Evolutionary conservation across 2,329 filamentous ascomycete species (phyloP), one percentile per base, ranked within the genome.

Genomic region (Exophiala mesophila): DNA sequence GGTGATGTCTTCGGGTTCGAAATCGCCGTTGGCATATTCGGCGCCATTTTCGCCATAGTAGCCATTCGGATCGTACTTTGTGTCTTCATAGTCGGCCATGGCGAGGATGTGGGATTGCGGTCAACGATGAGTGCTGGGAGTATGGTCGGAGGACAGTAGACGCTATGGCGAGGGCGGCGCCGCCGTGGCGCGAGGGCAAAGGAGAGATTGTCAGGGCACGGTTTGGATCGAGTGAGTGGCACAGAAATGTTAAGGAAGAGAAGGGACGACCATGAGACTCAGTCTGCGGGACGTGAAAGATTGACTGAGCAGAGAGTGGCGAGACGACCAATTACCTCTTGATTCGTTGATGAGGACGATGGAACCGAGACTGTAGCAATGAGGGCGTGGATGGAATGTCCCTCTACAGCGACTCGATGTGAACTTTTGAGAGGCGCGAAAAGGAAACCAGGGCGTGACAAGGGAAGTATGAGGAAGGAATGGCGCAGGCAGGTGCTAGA

Each of bases 1-100:
- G 18, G 89, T 95, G 69, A 97, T 95, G 56, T 73, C 73, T 47
- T 75, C 70, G 49, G 82, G 78, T 24, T 78, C 60, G 29, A 71
- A 81, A 49, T 84, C 80, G 45, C 76, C 79, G 46, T 70, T 80
- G 46, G 83, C 80, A 12, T 26, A 26, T 49, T 76, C 78, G 57
- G 83, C 84, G 52, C 80, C 78, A 51, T 77, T 77, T 54, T 81
- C 78, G 48, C 83, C 82, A 61, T 88, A 86, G 23, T 52, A 53
- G n/a, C 46, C 52, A 36, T 53, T 49, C 10, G 41, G 30, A 17
- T 53, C 49, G 15, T 47, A 46, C 24, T 54, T 48, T 7, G 26
- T 29, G 39, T 77, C 73, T 42, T 78, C 74, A 57, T 74, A 74
- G 47, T 74, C 70, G 40, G 72, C 73, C 73, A 78, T 78, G 44